A percentile compares a stretch with the other conserved stretches of the same genome.
Conservation (phyloP, 768 basidiomycete genomes). For the Panaeolus papilionaceus region DNA sequence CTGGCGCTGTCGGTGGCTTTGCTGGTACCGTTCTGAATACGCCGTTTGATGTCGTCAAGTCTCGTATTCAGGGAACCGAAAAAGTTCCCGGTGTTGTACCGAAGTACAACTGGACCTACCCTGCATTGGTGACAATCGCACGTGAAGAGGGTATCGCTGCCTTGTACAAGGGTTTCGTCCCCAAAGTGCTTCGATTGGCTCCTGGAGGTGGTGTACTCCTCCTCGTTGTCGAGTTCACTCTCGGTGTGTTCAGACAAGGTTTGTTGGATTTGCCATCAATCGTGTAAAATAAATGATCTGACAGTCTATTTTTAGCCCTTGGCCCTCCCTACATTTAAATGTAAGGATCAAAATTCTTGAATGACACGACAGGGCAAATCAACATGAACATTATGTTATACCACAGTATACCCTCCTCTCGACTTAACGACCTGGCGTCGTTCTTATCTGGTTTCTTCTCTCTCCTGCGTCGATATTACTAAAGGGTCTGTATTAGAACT, state of each 20-base stretch:
- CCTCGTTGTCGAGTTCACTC: constrained; percentile 90
- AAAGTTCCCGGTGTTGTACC: constrained; percentile 73
- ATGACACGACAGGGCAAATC: background rate
- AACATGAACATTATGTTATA: constrained; percentile 22
- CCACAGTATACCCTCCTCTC: constrained; percentile 15
- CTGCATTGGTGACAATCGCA: constrained; percentile 80
- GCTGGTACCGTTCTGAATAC: constrained; percentile 92
- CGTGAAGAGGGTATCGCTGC: constrained; percentile 88
- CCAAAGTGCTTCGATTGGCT: constrained; percentile 93
- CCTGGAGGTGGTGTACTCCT: constrained; percentile 95
- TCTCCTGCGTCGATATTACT: background rate
- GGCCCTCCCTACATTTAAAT: constrained; percentile 59
- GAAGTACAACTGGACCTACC: constrained; percentile 97
- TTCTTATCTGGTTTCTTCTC: constrained; percentile 2
- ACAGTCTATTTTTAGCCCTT: constrained; percentile 40
- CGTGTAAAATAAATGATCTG: background rate
- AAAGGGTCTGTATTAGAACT: background rate
- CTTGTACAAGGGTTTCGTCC: constrained; percentile 94
- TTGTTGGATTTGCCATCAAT: constrained; percentile 22
- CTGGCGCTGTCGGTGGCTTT: constrained; percentile 90
- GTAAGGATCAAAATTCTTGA: background rate
- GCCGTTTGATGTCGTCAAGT: constrained; percentile 92
- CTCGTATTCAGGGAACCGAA: constrained; percentile 84
- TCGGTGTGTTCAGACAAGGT: constrained; percentile 80
- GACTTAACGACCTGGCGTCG: background rate